phyloP scores from a whole-genome alignment of 768 basidiomycete species.

The Candolleomyces aberdarensis region DNA sequence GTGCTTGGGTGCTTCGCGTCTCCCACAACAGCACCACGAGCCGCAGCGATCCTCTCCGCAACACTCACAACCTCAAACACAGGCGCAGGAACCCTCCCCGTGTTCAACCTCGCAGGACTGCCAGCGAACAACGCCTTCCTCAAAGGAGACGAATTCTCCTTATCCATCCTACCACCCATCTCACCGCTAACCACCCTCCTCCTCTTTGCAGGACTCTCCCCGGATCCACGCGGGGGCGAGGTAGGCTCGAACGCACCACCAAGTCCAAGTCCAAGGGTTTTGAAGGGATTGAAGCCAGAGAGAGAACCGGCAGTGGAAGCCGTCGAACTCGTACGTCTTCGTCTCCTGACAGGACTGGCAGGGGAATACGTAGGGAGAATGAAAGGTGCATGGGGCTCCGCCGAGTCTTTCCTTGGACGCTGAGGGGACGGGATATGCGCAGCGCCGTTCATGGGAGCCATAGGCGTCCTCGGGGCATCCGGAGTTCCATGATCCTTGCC shows the following conservation, averaged over 20 bases:
- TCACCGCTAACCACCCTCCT: constrained; percentile 22
- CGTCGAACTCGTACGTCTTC: neutral
- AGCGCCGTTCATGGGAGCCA: constrained; percentile 16
- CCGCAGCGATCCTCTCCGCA: constrained; percentile 41
- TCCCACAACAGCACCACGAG: constrained; percentile 1
- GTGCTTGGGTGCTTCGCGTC: neutral
- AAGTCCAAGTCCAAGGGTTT: constrained; percentile 19
- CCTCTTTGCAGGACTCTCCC: constrained; percentile 17
- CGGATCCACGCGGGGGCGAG: constrained; percentile 18
- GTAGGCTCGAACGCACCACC: neutral
- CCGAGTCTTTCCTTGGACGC: constrained; percentile 22
- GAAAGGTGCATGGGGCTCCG: constrained; percentile 14
- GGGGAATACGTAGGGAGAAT: constrained; percentile 14
- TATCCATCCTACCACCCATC: constrained; percentile 35
- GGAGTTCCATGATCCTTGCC: no score
- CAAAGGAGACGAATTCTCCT: constrained; percentile 58
- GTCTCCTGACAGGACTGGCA: neutral
- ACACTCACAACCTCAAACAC: constrained; percentile 30
- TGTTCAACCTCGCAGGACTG: neutral
- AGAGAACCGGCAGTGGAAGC: constrained; percentile 1
- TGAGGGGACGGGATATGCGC: constrained; percentile 20
- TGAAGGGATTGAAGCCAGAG: constrained; percentile 11
- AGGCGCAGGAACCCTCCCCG: neutral
- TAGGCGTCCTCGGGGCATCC: constrained; percentile 17
- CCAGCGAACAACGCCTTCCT: neutral